Evolutionary conservation across 208 protist genomes (phyloP).

Genomic region (Giardia duodenalis): DNA sequence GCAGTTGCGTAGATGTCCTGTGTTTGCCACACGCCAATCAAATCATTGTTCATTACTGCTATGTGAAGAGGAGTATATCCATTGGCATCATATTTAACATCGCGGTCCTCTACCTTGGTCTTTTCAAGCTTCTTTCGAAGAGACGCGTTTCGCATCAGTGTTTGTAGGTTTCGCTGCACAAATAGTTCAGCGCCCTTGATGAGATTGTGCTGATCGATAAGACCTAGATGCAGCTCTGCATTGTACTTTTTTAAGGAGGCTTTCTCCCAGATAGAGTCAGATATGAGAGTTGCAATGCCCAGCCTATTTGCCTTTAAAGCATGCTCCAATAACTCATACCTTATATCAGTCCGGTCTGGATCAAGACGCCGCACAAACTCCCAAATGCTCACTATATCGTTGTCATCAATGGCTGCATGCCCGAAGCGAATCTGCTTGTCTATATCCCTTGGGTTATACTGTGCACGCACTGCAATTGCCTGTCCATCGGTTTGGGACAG

Average conservation of each 20-base stretch:
- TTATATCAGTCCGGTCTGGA: neutral
- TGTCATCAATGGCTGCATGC: neutral
- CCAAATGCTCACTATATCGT: neutral
- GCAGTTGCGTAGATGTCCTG: neutral
- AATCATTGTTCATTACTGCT: neutral
- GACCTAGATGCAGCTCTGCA: neutral
- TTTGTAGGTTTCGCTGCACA: neutral
- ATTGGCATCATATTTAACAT: neutral
- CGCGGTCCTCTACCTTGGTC: neutral
- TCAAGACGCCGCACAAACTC: neutral
- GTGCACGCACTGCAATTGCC: neutral
- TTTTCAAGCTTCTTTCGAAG: neutral
- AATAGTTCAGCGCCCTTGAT: neutral
- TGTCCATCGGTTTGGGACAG: neutral
- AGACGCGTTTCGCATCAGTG: neutral
- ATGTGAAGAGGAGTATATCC: neutral
- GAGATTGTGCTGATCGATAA: neutral
- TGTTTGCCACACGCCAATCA: neutral
- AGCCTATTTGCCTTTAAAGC: neutral
- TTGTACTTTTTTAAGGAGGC: neutral
- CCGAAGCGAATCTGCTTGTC: neutral
- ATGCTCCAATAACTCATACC: neutral
- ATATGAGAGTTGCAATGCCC: neutral
- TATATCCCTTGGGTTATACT: neutral
- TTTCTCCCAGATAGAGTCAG: neutral